Evolutionary conservation across 129 eudicot species (phyloP).

Genomic region (Saposhnikovia divaricata): DNA sequence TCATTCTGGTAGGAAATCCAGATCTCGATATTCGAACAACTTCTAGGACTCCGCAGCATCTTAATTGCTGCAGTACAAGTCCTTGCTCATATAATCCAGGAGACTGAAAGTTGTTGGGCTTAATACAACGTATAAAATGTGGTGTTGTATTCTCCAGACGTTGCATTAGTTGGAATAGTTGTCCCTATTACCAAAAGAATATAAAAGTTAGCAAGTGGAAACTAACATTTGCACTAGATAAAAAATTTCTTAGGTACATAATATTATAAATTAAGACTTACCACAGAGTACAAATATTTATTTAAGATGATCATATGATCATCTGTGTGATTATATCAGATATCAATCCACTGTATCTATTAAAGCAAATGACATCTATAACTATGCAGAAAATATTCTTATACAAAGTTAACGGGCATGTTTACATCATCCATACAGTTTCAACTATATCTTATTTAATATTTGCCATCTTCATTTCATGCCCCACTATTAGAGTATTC

Average conservation of each 20-base stretch:
- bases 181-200: conserved; percentile 36
- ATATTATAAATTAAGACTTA: background rate
- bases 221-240: background rate
- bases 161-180: conserved; percentile 80
- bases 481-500: background rate
- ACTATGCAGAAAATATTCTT: background rate
- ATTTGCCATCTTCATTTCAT: background rate
- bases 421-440: background rate
- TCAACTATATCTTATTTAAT: background rate
- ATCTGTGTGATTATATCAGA: background rate
- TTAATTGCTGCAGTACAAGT: conserved; percentile 67
- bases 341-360: background rate
- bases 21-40: conserved; percentile 87
- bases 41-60: conserved; percentile 88
- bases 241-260: background rate
- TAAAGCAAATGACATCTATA: background rate
- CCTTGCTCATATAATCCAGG: conserved; percentile 71
- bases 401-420: background rate
- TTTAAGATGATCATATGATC: background rate
- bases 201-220: background rate
- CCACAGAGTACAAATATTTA: background rate
- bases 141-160: conserved; percentile 78
- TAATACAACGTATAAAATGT: conserved; percentile 90
- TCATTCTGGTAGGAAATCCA: conserved; percentile 79
- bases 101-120: conserved; percentile 74